Evolutionary conservation across 306 rosid species (phyloP).

Genomic region (Neltuma alba): DNA sequence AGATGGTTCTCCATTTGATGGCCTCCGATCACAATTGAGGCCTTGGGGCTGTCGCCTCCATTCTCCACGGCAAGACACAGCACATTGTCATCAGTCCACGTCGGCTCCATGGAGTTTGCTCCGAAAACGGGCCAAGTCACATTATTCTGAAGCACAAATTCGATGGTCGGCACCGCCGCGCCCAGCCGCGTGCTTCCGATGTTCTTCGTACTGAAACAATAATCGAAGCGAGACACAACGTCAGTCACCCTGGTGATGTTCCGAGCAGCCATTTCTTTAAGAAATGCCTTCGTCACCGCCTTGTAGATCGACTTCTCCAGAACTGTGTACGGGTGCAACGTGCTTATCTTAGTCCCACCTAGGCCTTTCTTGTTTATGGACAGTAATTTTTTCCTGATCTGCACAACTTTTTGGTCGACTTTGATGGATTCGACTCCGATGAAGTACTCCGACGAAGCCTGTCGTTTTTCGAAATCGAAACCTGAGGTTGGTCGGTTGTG

Average conservation of each 20-base stretch:
- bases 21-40: conserved; percentile 51
- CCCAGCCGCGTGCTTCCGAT: conserved; percentile 34
- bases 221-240: conserved; percentile 45
- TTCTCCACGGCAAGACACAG: conserved; percentile 46
- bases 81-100: not conserved
- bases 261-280: conserved; percentile 36
- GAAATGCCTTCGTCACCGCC: conserved; percentile 49
- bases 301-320: conserved; percentile 56
- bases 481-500: conserved; percentile 59
- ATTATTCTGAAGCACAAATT: conserved; percentile 37
- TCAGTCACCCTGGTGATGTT: conserved; percentile 42
- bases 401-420: conserved; percentile 32
- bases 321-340: conserved; percentile 63
- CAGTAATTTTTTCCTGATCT: conserved; percentile 43
- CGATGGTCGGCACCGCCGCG: conserved; percentile 44
- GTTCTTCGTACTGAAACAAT: conserved; percentile 48
- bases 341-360: conserved; percentile 80
- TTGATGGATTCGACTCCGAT: conserved; percentile 51
- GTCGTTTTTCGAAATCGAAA: conserved; percentile 42
- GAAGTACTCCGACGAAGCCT: conserved; percentile 56
- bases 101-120: conserved; percentile 43
- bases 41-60: conserved; percentile 29
- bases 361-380: conserved; percentile 44
- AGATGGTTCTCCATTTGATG: conserved; percentile 48
- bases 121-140: conserved; percentile 41